These are phyloP conservation scores for Colletotrichum chrysophilum DNA, from an alignment of 2,329 filamentous ascomycete species.

Conservation along the genomic window DNA sequence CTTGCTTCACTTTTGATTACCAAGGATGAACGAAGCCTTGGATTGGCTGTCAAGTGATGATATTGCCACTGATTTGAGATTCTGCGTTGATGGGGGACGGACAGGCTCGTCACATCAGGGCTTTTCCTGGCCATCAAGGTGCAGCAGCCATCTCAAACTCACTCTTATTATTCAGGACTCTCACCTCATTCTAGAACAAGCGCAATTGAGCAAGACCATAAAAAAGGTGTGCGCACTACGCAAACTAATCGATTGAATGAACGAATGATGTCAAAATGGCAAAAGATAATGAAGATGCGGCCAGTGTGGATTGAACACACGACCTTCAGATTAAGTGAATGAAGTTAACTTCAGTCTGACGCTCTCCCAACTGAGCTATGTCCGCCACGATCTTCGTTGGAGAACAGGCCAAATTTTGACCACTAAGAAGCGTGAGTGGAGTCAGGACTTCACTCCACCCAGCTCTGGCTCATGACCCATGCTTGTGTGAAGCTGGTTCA, in stretches of 20 bases:
- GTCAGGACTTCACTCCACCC: background rate
- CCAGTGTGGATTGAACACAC: background rate
- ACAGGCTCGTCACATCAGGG: background rate
- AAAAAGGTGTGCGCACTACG: no score
- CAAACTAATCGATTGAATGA: background rate
- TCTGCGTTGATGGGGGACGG: background rate
- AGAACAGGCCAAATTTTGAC: no score
- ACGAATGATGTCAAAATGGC: background rate
- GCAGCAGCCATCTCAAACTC: background rate
- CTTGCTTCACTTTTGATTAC: no score
- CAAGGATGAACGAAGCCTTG: background rate
- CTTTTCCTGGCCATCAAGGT: background rate
- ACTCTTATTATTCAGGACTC: background rate
- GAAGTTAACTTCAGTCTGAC: slow-evolving; percentile 22
- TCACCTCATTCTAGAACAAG: background rate
- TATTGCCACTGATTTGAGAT: background rate
- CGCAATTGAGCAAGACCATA: background rate
- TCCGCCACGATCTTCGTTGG: slow-evolving; percentile 4
- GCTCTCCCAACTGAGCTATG: slow-evolving; percentile 23
- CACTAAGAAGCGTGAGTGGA: background rate
- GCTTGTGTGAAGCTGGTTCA: background rate
- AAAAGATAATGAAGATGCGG: slow-evolving; percentile 1
- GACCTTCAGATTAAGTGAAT: slow-evolving; percentile 19
- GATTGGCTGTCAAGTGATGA: background rate
- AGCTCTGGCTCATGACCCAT: background rate